Base-by-base conservation (phyloP, 768 basidiomycete species). In the Lactarius evosmus region DNA sequence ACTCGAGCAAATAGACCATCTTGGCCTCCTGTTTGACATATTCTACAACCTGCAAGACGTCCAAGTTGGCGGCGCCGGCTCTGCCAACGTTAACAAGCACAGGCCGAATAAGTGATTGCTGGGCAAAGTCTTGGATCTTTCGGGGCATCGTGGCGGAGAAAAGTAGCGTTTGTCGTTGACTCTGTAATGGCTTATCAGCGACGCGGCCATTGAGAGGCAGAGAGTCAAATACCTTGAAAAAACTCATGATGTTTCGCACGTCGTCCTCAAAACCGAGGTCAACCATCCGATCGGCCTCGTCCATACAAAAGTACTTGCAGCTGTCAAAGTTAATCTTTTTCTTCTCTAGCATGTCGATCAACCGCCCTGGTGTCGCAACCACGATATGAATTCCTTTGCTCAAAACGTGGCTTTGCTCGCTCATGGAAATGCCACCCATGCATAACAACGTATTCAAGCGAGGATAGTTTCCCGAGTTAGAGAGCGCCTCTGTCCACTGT, bases 1-100 rank as follows among this genome's bases (percentile, higher is more conserved):
- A 98, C 75, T 99, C 97, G 53, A 99, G 80, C 17, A 98, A 82
- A 75, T 98, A 99, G 1, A 99, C 95, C 97, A 98, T 98, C 77
- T 99, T 99, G 0, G 97, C 97, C 76, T 98, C 97, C 73, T 97
- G 95, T 77, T 99, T 99, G 70, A 99, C 97, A 70, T 97, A 98
- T 77, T 99, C 97, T 25, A 98, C 93, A 33, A 98, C 91, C 72
- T 95, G 94, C 32, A 98, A 81, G 2, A 99, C 94, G 72, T 98
- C 96, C 74, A 99, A 76, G 75, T 95, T 96, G 46, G 97, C 97
- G 25, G 97, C 97, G 71, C 97, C 97, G 7, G 97, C 96, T 71
- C 97, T 89, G 27, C 97, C 96, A 50, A 98, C 95, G 73, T 99
- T 99, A 68, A 99, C 95, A 33, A 98, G 80, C 16, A 99, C 83